These are phyloP conservation scores for Lentinula novae-zelandiae DNA, from an alignment of 1,284 basidiomycete genomes.

Conservation along the genomic window DNA sequence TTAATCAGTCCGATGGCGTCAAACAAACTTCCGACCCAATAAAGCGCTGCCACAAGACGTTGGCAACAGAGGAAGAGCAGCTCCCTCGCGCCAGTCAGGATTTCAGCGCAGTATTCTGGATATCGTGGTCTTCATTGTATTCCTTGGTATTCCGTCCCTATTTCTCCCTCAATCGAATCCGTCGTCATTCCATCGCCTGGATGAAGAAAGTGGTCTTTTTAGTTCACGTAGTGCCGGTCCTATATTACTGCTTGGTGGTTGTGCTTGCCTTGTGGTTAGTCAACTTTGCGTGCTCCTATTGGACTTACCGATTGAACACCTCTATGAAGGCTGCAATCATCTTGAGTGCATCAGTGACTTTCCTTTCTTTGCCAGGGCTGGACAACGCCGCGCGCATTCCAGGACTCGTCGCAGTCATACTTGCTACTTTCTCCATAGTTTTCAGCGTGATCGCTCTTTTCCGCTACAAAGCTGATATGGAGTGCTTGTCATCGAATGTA, in stretches of 20 bases:
- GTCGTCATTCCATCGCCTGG: constrained; percentile 33
- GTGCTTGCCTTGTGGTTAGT: constrained; percentile 61
- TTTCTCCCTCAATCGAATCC: constrained; percentile 50
- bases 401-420: constrained; percentile 61
- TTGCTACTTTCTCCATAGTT: constrained; percentile 64
- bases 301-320: constrained; percentile 3
- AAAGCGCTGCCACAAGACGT: constrained; percentile 57
- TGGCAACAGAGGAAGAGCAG: not conserved
- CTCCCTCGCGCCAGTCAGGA: constrained; percentile 25
- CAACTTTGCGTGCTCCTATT: constrained; percentile 5
- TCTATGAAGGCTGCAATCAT: constrained; percentile 63
- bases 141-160: constrained; percentile 71
- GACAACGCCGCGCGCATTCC: constrained; percentile 58
- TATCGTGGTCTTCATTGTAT: constrained; percentile 55
- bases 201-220: constrained; percentile 49
- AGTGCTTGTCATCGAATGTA: constrained; percentile 25
- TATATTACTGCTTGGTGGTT: constrained; percentile 58
- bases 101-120: constrained; percentile 50
- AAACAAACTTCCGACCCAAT: constrained; percentile 59
- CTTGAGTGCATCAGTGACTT: constrained; percentile 72
- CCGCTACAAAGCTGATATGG: constrained; percentile 61
- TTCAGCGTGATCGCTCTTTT: constrained; percentile 64
- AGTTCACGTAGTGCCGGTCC: constrained; percentile 45
- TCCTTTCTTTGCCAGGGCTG: constrained; percentile 69
- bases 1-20: constrained; percentile 65